These are phyloP conservation scores for Penicillium sp. DNA, from an alignment of 2,329 filamentous ascomycete genomes.

Conservation along the genomic window DNA sequence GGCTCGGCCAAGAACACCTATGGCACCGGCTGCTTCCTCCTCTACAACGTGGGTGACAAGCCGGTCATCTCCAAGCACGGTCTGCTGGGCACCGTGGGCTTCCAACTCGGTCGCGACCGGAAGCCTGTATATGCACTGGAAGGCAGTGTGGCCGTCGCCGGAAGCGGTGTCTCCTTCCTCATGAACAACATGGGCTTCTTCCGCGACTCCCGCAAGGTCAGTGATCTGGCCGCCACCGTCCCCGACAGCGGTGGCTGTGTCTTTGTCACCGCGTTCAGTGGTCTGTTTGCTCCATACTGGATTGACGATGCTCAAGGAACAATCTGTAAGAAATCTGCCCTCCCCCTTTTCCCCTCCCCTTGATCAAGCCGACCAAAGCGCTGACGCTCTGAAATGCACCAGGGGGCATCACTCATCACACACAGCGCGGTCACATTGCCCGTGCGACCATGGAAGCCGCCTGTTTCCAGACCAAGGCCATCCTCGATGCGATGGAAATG, in stretches of 20 bases:
- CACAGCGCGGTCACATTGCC: constrained; percentile 77
- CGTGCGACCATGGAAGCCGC: constrained; percentile 84
- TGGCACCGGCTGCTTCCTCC: constrained; percentile 79
- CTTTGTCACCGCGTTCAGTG: constrained; percentile 85
- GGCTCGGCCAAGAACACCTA: constrained; percentile 88
- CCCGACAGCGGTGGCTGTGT: constrained; percentile 76
- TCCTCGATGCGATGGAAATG: constrained; percentile 86
- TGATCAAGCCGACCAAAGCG: background rate
- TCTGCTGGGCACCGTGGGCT: constrained; percentile 76
- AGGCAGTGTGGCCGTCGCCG: constrained; percentile 76
- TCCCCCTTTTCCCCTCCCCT: background rate
- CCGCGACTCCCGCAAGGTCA: constrained; percentile 55
- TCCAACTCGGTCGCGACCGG: constrained; percentile 62
- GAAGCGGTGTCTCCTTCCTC: constrained; percentile 70
- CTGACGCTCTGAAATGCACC: background rate
- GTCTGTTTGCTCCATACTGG: constrained; percentile 90
- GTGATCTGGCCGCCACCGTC: constrained; percentile 57
- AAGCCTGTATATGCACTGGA: constrained; percentile 75
- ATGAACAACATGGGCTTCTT: constrained; percentile 60
- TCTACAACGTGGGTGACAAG: constrained; percentile 80
- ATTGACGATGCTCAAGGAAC: constrained; percentile 90
- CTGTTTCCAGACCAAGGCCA: constrained; percentile 87
- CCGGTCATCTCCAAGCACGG: constrained; percentile 80
- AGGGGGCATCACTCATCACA: constrained; percentile 81
- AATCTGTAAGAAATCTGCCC: constrained; percentile 52